phyloP scores from a whole-genome alignment of 352 stramenopile genomes.

The Phytophthora fragariae region DNA sequence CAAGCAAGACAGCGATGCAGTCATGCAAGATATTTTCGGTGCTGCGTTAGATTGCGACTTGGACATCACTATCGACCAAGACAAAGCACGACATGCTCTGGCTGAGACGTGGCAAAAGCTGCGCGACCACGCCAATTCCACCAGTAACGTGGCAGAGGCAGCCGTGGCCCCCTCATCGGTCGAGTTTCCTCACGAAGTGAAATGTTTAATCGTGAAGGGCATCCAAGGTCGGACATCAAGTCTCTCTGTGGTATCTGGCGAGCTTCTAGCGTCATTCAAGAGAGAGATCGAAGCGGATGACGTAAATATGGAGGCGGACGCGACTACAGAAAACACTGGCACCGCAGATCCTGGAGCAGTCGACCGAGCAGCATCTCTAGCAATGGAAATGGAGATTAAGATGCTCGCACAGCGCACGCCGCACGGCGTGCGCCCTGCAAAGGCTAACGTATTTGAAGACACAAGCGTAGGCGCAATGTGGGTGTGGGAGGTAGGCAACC shows the following conservation, averaged over 20 bases:
- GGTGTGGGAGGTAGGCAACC: conserved; percentile 84
- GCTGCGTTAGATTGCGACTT: conserved; percentile 61
- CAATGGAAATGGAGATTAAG: conserved; percentile 90
- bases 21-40: conserved; percentile 84
- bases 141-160: conserved; percentile 27
- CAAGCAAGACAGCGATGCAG: conserved; percentile 27
- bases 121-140: conserved; percentile 17
- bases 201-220: conserved; percentile 60
- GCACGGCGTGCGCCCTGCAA: conserved; percentile 70
- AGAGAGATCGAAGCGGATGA: conserved; percentile 24
- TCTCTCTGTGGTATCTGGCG: conserved; percentile 48
- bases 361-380: conserved; percentile 34
- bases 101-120: conserved; percentile 41
- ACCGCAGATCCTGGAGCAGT: conserved; percentile 14
- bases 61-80: conserved; percentile 36
- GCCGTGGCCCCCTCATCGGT: conserved; percentile 20
- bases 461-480: conserved; percentile 76
- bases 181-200: conserved; percentile 54
- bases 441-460: conserved; percentile 87
- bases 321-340: conserved; percentile 4
- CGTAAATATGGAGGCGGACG: conserved; percentile 9
- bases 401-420: conserved; percentile 81
- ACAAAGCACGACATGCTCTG: conserved; percentile 24
- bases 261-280: conserved; percentile 46
- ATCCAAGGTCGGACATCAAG: conserved; percentile 50